These are phyloP conservation scores for Dactylellina haptotyla DNA, from an alignment of 2,329 filamentous ascomycete species.

Conservation along the genomic window DNA sequence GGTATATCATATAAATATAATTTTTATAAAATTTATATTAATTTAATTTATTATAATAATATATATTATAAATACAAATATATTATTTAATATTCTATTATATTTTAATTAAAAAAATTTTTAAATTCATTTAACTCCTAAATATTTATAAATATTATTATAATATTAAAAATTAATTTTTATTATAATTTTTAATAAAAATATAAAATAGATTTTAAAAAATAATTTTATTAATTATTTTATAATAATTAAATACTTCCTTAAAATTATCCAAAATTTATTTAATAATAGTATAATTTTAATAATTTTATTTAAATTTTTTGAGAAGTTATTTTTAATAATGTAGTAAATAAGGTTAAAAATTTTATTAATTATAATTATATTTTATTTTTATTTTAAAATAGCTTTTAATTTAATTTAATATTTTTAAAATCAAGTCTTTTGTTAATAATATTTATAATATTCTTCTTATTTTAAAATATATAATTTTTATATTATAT, in stretches of 20 bases:
- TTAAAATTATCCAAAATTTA: slow-evolving; percentile 4
- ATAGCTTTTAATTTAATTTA: not conserved
- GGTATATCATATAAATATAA: slow-evolving; percentile 1
- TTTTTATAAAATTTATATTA: slow-evolving; percentile 11
- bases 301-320: not conserved
- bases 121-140: slow-evolving; percentile 1
- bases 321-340: not conserved
- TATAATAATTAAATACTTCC: slow-evolving; percentile 1
- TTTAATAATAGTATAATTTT: slow-evolving; percentile 19
- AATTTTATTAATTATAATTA: slow-evolving; percentile 12
- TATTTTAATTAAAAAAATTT: slow-evolving; percentile 12
- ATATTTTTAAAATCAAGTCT: not conserved
- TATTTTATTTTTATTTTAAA: not conserved
- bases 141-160: slow-evolving; percentile 10
- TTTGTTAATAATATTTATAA: not conserved
- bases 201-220: not conserved
- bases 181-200: not conserved
- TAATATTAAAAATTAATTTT: slow-evolving; percentile 6
- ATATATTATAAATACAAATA: slow-evolving; percentile 11
- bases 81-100: slow-evolving; percentile 6
- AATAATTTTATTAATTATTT: not conserved
- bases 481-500: slow-evolving; percentile 11
- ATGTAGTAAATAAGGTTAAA: not conserved
- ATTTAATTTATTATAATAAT: slow-evolving; percentile 13
- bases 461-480: not conserved